Evolutionary conservation across 495 filamentous ascomycete genomes (phyloP).

Genomic region (Massariosphaeria phaeospora): DNA sequence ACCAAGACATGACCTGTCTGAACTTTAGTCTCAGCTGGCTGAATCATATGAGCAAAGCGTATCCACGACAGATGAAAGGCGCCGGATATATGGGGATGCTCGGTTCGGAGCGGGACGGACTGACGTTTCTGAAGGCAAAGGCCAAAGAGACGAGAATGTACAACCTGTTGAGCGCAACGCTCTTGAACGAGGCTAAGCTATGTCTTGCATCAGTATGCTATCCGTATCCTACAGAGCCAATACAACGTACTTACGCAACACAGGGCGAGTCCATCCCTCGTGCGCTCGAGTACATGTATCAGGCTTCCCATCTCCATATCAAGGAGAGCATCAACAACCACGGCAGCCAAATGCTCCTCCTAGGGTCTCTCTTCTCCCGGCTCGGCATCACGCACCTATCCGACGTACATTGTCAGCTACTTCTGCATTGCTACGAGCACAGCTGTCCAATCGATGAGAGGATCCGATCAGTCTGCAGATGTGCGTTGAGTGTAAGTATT

Average conservation of each 20-base stretch:
- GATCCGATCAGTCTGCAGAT: conserved; percentile 60
- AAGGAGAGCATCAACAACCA: conserved; percentile 69
- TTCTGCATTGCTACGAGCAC: conserved; percentile 65
- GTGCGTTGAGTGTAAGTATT: conserved; percentile 50
- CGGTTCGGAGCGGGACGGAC: conserved; percentile 72
- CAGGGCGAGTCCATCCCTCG: conserved; percentile 75
- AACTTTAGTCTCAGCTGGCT: conserved; percentile 97
- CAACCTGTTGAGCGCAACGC: conserved; percentile 74
- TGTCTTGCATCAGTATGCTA: conserved; percentile 55
- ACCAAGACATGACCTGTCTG: conserved; percentile 83
- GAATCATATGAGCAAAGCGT: conserved; percentile 86
- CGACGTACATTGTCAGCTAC: conserved; percentile 64
- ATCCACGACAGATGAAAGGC: conserved; percentile 68
- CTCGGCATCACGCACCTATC: conserved; percentile 56
- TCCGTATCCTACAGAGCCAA: background rate
- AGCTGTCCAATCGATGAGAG: conserved; percentile 70
- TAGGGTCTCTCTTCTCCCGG: conserved; percentile 68
- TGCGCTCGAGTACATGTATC: conserved; percentile 71
- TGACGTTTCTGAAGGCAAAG: conserved; percentile 80
- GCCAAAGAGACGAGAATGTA: conserved; percentile 87
- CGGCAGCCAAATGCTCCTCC: conserved; percentile 66
- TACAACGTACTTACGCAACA: conserved; percentile 10
- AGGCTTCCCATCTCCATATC: conserved; percentile 76
- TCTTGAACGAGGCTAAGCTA: conserved; percentile 82
- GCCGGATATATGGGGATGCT: conserved; percentile 67